These are phyloP conservation scores for Cryptosporidium canis DNA, from an alignment of 169 alveolate genomes.

Conservation along the genomic window DNA sequence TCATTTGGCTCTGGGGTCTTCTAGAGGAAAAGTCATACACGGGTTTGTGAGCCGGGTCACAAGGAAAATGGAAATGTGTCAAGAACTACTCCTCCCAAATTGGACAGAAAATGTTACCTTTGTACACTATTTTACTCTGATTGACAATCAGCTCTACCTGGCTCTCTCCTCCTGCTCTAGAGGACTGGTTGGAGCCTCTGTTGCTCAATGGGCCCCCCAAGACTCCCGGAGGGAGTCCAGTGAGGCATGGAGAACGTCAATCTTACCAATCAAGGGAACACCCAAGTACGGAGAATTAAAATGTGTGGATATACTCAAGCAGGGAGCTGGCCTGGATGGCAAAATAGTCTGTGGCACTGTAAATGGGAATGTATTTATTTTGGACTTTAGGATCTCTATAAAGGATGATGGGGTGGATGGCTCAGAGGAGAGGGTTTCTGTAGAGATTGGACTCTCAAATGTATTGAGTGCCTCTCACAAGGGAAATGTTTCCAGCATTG, in stretches of 20 bases:
- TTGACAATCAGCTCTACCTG: neutral
- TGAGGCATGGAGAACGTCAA: neutral
- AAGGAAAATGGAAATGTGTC: neutral
- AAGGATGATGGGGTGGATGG: neutral
- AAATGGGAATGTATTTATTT: slow-evolving; percentile 15
- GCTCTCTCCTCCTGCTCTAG: slow-evolving; percentile 30
- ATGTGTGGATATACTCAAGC: slow-evolving; percentile 11
- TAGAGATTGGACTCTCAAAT: neutral
- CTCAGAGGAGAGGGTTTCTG: neutral
- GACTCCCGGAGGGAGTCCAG: neutral
- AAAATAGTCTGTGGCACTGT: slow-evolving; percentile 61
- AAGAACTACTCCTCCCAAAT: neutral
- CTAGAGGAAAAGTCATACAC: slow-evolving; percentile 32
- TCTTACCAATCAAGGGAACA: slow-evolving; percentile 7
- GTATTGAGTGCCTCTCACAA: slow-evolving; percentile 12
- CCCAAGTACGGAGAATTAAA: slow-evolving; percentile 67
- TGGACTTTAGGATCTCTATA: neutral
- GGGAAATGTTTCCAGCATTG: slow-evolving; percentile 49
- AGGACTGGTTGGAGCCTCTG: slow-evolving; percentile 53
- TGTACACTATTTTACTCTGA: neutral
- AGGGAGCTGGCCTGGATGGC: neutral
- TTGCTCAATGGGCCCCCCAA: neutral
- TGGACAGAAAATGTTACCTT: slow-evolving; percentile 54
- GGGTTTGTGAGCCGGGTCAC: neutral
- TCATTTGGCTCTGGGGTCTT: slow-evolving; percentile 21